Conservation (phyloP, 768 basidiomycete genomes). For the Mycena indigotica region DNA sequence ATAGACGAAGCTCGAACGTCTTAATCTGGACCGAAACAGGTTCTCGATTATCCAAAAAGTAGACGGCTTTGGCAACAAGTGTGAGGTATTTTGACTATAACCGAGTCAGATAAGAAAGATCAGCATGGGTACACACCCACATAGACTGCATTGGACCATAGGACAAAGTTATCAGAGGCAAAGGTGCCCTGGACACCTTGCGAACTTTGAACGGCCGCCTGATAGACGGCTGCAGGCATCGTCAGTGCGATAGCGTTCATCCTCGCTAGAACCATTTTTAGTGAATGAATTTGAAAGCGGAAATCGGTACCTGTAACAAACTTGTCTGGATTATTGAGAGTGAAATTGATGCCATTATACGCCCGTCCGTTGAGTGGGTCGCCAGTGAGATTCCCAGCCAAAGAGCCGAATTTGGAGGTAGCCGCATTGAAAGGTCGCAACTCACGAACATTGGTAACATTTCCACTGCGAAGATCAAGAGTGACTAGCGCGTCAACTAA, state of each 20-base stretch:
- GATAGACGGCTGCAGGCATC: conserved; percentile 54
- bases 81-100: conserved; percentile 48
- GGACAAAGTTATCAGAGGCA: conserved; percentile 37
- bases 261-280: conserved; percentile 15
- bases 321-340: conserved; percentile 42
- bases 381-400: conserved; percentile 48
- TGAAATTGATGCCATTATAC: conserved; percentile 59
- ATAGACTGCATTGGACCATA: conserved; percentile 46
- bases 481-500: conserved; percentile 47
- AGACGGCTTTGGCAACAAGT: conserved; percentile 52
- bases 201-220: conserved; percentile 43
- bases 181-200: conserved; percentile 44
- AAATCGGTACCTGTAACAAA: conserved; percentile 31
- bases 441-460: conserved; percentile 44
- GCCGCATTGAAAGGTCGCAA: conserved; percentile 40
- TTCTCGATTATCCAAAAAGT: conserved; percentile 44
- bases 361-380: conserved; percentile 46
- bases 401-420: conserved; percentile 41
- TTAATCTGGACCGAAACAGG: conserved; percentile 43
- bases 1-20: conserved; percentile 49
- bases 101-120: neutral
- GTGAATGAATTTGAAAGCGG: neutral
- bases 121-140: conserved; percentile 36
- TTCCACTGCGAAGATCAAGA: conserved; percentile 46
- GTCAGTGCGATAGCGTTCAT: conserved; percentile 47